Evolutionary conservation across 2,329 filamentous ascomycete species (phyloP), one percentile per base, ranked within the genome.

Genomic region (Scorias spongiosa): DNA sequence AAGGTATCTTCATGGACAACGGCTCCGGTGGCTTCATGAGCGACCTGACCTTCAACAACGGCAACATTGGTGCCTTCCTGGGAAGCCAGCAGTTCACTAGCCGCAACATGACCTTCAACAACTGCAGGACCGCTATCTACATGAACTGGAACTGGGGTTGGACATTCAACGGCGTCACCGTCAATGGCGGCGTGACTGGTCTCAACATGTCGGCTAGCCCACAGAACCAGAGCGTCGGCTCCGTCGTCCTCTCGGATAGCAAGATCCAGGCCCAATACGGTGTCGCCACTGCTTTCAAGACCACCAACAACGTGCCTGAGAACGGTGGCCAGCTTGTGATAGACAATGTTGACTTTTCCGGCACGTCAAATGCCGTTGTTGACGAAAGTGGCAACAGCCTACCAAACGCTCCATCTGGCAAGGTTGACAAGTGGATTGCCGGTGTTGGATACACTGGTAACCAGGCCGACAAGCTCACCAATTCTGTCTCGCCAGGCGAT

Each of bases 261-360:
- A 78, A 71, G 52, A 77, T 95, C 55, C 74, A 70, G 51, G 89
- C 84, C 1, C 74, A 74, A 1, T 74, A 85, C 44, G 89, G 84
- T 51, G 72, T 95, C 55, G 76, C 76, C 53, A 89, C 86, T 20
- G 76, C 81, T 1, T 94, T 84, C 45, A 72, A 78, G 9, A 84
- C 81, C 66, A 71, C 74, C 52, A 62, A 65, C 42, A 77, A 74
- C 44, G 71, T 79, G 45, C 71, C 77, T 17, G 66, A 71, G 44
- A 84, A 83, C 53, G 89, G 87, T 57, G 85, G 84, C 48, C 85
- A 84, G 11, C 73, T 95, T 39, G 74, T 94, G 51, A 63, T 96
- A 10, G 84, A 94, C 66, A 95, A 95, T 53, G 84, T 93, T 29
- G 86, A 95, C 65, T 86, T 95, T 51, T 68, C 69, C 40, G 32